These are phyloP conservation scores for Talaromyces sp. DNA, from an alignment of 2,329 filamentous ascomycete species.

Conservation along the genomic window DNA sequence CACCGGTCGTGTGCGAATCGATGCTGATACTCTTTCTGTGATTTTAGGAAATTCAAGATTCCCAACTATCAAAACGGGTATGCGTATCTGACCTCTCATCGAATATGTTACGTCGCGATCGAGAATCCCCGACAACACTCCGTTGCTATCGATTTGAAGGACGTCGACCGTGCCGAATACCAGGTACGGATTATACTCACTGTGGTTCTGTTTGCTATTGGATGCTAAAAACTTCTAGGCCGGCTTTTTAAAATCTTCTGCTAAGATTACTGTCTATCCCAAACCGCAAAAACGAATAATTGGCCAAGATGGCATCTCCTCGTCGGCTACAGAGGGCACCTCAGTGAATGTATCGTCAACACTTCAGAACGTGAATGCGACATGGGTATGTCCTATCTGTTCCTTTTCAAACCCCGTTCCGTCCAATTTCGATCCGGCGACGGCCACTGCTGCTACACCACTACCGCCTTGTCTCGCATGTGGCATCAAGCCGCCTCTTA, in stretches of 20 bases:
- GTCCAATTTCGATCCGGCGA: constrained; percentile 84
- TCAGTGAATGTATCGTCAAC: constrained; percentile 32
- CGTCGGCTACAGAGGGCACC: constrained; percentile 26
- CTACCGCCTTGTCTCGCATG: constrained; percentile 87
- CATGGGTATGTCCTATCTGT: constrained; percentile 95
- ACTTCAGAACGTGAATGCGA: constrained; percentile 55
- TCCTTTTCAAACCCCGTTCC: constrained; percentile 91
- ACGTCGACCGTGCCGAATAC: constrained; percentile 86
- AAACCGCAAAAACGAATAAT: constrained; percentile 70
- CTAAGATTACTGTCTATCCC: constrained; percentile 85
- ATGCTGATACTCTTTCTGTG: constrained; percentile 17
- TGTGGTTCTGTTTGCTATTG: neutral
- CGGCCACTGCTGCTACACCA: constrained; percentile 73
- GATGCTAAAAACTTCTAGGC: constrained; percentile 53
- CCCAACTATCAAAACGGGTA: constrained; percentile 92
- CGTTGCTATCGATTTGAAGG: constrained; percentile 79
- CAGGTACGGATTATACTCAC: constrained; percentile 60
- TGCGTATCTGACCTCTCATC: constrained; percentile 93
- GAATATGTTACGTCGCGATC: constrained; percentile 91
- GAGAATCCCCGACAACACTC: constrained; percentile 80
- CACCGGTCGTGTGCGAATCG: neutral
- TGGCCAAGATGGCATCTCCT: constrained; percentile 53
- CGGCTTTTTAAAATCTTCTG: constrained; percentile 79
- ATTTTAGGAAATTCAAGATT: constrained; percentile 82
- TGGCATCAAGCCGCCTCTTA: constrained; percentile 84